phyloP scores from a whole-genome alignment of 163 green algal species.

The Chlorella variabilis region DNA sequence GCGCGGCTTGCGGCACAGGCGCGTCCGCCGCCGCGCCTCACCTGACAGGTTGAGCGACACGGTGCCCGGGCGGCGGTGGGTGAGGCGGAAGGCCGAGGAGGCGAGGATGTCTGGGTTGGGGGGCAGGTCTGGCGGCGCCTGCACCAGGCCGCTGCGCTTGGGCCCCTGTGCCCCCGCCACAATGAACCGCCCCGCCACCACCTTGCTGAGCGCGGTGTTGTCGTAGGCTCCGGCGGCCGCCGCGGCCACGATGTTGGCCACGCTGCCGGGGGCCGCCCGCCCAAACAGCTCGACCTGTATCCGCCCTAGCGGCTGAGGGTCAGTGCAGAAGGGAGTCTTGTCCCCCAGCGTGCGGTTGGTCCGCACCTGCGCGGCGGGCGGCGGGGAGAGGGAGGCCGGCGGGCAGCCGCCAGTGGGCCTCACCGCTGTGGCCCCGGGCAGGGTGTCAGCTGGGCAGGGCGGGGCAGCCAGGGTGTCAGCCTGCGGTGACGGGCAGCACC shows the following conservation, averaged over 20 bases:
- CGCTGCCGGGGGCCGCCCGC: slow-evolving; percentile 71
- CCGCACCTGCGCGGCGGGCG: slow-evolving; percentile 14
- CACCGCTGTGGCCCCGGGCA: no score
- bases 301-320: slow-evolving; percentile 64
- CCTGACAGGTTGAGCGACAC: slow-evolving; percentile 75
- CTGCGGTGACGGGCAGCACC: no score
- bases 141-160: slow-evolving; percentile 71
- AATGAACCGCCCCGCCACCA: slow-evolving; percentile 87
- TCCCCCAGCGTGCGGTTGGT: slow-evolving; percentile 77
- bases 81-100: slow-evolving; percentile 68
- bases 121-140: slow-evolving; percentile 51
- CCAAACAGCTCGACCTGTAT: slow-evolving; percentile 84
- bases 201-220: slow-evolving; percentile 69
- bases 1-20: no score
- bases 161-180: slow-evolving; percentile 70
- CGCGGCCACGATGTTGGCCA: slow-evolving; percentile 75
- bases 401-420: no score
- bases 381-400: neutral
- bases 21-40: neutral
- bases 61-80: slow-evolving; percentile 78
- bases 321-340: slow-evolving; percentile 64
- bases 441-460: no score
- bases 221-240: slow-evolving; percentile 58
- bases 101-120: slow-evolving; percentile 73
- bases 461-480: no score